Evolutionary conservation across 352 stramenopile genomes (phyloP), one percentile per base, ranked within the genome.

Genomic region (Phytopythium delawarense): DNA sequence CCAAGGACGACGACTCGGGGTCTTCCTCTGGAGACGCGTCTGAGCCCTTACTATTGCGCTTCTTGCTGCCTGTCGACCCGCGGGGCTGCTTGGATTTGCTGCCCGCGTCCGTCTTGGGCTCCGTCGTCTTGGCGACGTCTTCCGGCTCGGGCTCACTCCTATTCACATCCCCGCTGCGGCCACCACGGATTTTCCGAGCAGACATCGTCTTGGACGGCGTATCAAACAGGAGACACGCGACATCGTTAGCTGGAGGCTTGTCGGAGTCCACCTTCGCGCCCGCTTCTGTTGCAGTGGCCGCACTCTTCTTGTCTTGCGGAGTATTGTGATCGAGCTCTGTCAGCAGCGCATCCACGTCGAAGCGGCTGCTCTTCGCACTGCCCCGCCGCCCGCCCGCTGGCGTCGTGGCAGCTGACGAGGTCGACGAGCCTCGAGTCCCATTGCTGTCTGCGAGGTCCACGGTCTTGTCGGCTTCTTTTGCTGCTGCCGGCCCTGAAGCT

Each of bases 331-430:
- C 78, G 44, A 88, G 76, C 49, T 88, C 78, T 23, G 68, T 82
- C 61, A 88, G 61, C 59, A 86, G 78, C 5, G 67, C 75, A 18
- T 84, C 74, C 11, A 88, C 78, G 35, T 86, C 76, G 61, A 88
- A 88, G 1, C 78, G 71, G 2, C 70, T 71, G 20, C n/a, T 56
- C 21, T 53, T 62, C n/a, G 35, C n/a, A 20, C 35, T 21, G 9
- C 52, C 21, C 30, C 76, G 60, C 5, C 53, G 62, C 48, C 28
- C 45, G 30, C 68, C 71, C 30, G 59, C 59, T 16, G 62, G 59
- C 7, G 74, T 78, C 52, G 75, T 81, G 35, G 58, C 45, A 34
- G 64, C 74, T 64, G 50, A 69, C 18, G 57, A 49, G 9, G 45
- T 11, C 49, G 55, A 8, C 28, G 55, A 51, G 16, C 28, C 39